Conservation (phyloP, 2,329 filamentous ascomycete genomes). For the Cercospora janseana region DNA sequence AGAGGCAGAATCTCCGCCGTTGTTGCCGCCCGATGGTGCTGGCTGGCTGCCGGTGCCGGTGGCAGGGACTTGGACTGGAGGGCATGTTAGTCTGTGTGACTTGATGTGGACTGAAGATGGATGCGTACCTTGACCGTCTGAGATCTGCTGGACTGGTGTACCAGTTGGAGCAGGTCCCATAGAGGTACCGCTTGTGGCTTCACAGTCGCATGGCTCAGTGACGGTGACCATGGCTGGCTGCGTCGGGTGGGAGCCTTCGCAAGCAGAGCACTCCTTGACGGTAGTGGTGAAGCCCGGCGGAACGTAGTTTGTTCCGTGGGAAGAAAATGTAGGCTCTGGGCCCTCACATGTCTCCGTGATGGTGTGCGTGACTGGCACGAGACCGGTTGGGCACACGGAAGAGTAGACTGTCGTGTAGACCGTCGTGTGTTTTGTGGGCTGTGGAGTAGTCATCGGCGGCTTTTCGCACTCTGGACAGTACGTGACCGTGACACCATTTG, state of each 20-base stretch:
- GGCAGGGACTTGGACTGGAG: constrained; percentile 8
- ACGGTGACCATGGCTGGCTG: constrained; percentile 35
- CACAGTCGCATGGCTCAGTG: constrained; percentile 40
- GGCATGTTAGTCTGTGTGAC: neutral
- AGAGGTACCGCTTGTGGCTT: constrained; percentile 31
- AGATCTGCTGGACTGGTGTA: constrained; percentile 24
- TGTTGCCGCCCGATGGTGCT: constrained; percentile 5
- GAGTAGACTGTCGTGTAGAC: constrained; percentile 40
- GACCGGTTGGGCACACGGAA: constrained; percentile 38
- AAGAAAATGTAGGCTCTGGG: constrained; percentile 37
- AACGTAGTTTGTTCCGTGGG: constrained; percentile 35
- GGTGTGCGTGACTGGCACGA: constrained; percentile 37
- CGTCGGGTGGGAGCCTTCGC: constrained; percentile 26
- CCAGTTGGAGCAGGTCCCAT: constrained; percentile 23
- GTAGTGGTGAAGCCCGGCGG: constrained; percentile 39
- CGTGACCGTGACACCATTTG: constrained; percentile 38
- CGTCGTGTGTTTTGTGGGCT: constrained; percentile 31
- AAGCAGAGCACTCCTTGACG: constrained; percentile 37
- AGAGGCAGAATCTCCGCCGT: neutral
- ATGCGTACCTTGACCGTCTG: constrained; percentile 24
- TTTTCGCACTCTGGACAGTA: constrained; percentile 39
- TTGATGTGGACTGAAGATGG: constrained; percentile 5
- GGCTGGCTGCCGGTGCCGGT: constrained; percentile 1
- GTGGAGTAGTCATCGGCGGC: constrained; percentile 8
- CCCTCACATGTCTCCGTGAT: constrained; percentile 40